Base-by-base conservation (phyloP, 352 stramenopile genomes). In the Phytophthora syringae region DNA sequence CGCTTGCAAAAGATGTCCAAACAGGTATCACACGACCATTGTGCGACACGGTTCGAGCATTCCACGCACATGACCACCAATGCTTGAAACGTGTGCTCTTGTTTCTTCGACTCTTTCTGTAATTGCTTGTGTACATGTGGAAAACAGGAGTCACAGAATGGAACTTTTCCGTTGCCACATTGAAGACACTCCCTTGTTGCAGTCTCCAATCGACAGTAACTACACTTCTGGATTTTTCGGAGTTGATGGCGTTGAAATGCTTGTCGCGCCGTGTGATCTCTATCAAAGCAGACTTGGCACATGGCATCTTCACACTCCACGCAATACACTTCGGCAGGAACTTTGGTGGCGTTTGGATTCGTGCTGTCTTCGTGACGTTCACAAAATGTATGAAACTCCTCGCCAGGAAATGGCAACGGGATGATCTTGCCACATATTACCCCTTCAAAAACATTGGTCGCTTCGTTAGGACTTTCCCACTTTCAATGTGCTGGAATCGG, bases 121-220 rank as follows among this genome's bases (percentile, higher is more conserved):
- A 27, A n/a, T 20, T 59, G 45, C 15, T 72, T 68, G 51, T 92
- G 84, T 0, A 86, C 64, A 22, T 86, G 74, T 1, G 72, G 72
- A 51, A 88, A 93, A 58, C 84, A 93, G 9, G 64, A 64, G 39
- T 93, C 84, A 53, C 82, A 93, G 36, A 79, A 93, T 2, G 84
- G 77, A 13, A 89, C 75, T 62, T 78, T 79, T 11, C 84, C 84
- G 53, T 89, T 77, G 0, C 79, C 84, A 28, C 84, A 93, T 48
- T 86, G 67, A 7, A 86, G 58, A 49, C 84, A 93, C 48, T 90
- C 80, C 16, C 79, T 68, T 21, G 82, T 89, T 11, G 84, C 82
- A 6, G 83, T 93, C 62, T 91, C 78, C 6, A 45, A 52, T 5
- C 49, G 21, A 44, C 84, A 93, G 51, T 91, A 64, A 21, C 51